Base-by-base conservation (phyloP, 805 yeast species). In the Pachysolen tannophilus region DNA sequence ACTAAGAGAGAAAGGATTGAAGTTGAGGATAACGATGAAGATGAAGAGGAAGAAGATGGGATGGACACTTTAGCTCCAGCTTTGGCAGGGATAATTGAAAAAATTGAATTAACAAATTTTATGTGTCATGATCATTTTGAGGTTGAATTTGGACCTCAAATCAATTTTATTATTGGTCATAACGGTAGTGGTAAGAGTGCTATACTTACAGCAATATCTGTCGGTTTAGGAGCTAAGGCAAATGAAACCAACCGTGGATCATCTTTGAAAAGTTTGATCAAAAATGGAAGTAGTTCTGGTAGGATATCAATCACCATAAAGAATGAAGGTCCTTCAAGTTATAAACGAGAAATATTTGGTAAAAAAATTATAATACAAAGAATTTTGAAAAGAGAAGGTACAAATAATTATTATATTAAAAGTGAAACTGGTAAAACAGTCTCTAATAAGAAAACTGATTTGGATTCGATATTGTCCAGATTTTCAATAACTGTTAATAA, bases 121-220 rank as follows among this genome's bases (percentile, higher is more conserved):
- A 86, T 86, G 95, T 86, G 94, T 44, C 98, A 92, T 52, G 80
- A 75, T 31, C 74, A 83, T 37, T 84, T 92, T 48, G 77, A 75
- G 37, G 58, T 92, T 7, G 71, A 68, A 3, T 67, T 88, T 21
- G 92, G 92, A 2, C 87, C 90, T 1, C 74, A 78, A 35, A 66
- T 88, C 45, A 88, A 88, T 53, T 82, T 88, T 50, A 84, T 88
- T 38, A 80, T 84, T 26, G 97, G 97, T 15, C 67, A 81, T 38
- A 88, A 88, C 50, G 97, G 97, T 3, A 77, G 88, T 26, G 97
- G 97, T 20, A 88, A 88, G 51, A 74, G 85, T 51, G 94, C 97
- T 1, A 70, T 88, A 14, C 60, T 88, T 39, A 86, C 96, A 0
- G 96, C 95, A 1, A 75, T 88, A 2, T 76, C 88, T 6, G 79